A percentile compares a stretch with the other conserved stretches of the same genome.
Evolutionary conservation across 2,329 filamentous ascomycete species (phyloP).

Genomic region (Pseudocercospora ulei): DNA sequence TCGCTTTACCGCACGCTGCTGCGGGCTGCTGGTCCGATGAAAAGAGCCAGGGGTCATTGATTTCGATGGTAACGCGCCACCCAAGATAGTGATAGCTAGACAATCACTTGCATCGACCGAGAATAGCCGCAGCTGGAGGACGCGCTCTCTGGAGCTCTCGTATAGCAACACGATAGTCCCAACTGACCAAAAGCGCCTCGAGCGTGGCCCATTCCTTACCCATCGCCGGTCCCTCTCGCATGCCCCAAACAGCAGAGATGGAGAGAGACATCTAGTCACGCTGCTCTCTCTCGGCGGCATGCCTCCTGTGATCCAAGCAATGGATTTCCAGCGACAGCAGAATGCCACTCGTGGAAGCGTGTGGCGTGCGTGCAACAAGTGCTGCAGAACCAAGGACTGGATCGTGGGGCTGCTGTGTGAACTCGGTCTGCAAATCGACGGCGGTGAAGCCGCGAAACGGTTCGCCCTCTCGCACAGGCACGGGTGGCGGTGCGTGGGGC

Average conservation of each 20-base stretch:
- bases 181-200: conserved; percentile 9
- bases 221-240: conserved; percentile 10
- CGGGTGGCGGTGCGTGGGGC: conserved; percentile 13
- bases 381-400: conserved; percentile 24
- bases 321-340: conserved; percentile 22
- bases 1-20: not conserved
- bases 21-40: conserved; percentile 2
- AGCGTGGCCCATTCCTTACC: conserved; percentile 13
- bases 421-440: conserved; percentile 23
- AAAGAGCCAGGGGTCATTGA: conserved; percentile 10
- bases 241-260: conserved; percentile 15
- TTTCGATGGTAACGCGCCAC: conserved; percentile 10
- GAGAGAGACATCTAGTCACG: conserved; percentile 16
- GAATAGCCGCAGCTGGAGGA: not conserved
- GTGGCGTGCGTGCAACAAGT: conserved; percentile 28
- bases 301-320: conserved; percentile 20
- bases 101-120: not conserved
- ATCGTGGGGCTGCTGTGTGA: conserved; percentile 23
- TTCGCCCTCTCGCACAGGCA: conserved; percentile 23
- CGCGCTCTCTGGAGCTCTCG: not conserved
- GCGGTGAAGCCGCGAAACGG: conserved; percentile 28
- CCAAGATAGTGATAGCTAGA: conserved; percentile 1
- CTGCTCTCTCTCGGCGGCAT: conserved; percentile 14
- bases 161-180: conserved; percentile 16
- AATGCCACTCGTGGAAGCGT: conserved; percentile 25